Conservation (phyloP, 768 basidiomycete genomes). For the Collybiopsis luxurians region DNA sequence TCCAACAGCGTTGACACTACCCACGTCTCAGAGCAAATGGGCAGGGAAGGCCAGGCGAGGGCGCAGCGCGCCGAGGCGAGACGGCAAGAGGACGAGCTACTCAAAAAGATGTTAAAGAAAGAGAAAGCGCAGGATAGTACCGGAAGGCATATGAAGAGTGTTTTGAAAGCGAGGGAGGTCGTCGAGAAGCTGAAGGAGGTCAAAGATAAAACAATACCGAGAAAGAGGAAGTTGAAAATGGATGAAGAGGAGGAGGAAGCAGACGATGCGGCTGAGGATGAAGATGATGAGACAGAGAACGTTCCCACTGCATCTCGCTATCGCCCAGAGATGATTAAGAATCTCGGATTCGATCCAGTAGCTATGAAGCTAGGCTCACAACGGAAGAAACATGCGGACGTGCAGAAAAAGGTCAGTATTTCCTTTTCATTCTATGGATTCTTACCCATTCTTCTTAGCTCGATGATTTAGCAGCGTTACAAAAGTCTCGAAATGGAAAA, state of each 20-base stretch:
- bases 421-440: background rate
- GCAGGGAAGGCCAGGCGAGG: constrained; percentile 77
- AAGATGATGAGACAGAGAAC: constrained; percentile 12
- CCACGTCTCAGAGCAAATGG: constrained; percentile 67
- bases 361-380: constrained; percentile 42
- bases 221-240: constrained; percentile 3
- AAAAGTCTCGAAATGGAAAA: constrained; percentile 46
- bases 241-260: constrained; percentile 15
- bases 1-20: constrained; percentile 32
- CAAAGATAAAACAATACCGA: constrained; percentile 10
- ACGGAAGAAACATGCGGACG: constrained; percentile 33
- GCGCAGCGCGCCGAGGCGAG: constrained; percentile 60
- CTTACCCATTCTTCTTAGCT: constrained; percentile 36
- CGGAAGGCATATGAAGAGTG: constrained; percentile 63
- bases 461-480: constrained; percentile 51
- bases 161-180: constrained; percentile 58
- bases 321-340: constrained; percentile 63
- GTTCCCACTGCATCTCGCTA: constrained; percentile 35
- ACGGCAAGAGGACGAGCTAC: constrained; percentile 56
- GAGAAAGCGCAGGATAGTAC: constrained; percentile 37
- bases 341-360: constrained; percentile 79
- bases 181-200: constrained; percentile 20
- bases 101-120: constrained; percentile 51
- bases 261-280: constrained; percentile 15
- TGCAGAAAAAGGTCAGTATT: constrained; percentile 57